phyloP scores from a whole-genome alignment of 164 flowering plant species.

The Stephania japonica region DNA sequence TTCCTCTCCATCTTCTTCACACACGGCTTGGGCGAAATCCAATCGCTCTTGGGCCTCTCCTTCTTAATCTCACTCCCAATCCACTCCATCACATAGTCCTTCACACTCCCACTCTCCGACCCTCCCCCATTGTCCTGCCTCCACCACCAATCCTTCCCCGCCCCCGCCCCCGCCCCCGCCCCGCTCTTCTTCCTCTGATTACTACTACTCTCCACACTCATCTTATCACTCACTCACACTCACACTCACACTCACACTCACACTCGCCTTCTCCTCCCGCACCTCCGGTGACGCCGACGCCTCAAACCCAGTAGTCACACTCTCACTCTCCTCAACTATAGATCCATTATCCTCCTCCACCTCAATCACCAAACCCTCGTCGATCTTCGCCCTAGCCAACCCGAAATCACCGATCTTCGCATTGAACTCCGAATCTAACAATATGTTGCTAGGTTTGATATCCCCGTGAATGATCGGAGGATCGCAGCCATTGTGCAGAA shows the following conservation, averaged over 20 bases:
- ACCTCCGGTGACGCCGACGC: conserved; percentile 52
- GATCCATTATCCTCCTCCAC: conserved; percentile 50
- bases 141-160: conserved; percentile 91
- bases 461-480: conserved; percentile 89
- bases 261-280: conserved; percentile 49
- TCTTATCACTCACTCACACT: too few species aligned
- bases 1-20: conserved; percentile 32
- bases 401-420: conserved; percentile 93
- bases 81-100: conserved; percentile 99
- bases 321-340: conserved; percentile 65
- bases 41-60: conserved; percentile 68
- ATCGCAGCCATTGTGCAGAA: conserved; percentile 53
- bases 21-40: conserved; percentile 34
- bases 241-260: too few species aligned
- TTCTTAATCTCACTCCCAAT: conserved; percentile 86
- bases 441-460: conserved; percentile 82
- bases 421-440: conserved; percentile 51
- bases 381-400: conserved; percentile 48
- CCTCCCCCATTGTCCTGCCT: conserved; percentile 53
- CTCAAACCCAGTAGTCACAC: conserved; percentile 49
- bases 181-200: conserved; percentile 35
- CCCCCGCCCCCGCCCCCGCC: too few species aligned
- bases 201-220: conserved; percentile 66
- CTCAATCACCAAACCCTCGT: conserved; percentile 23
- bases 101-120: conserved; percentile 57